phyloP scores from a whole-genome alignment of 345 rosid genomes.

The Salix dunnii region DNA sequence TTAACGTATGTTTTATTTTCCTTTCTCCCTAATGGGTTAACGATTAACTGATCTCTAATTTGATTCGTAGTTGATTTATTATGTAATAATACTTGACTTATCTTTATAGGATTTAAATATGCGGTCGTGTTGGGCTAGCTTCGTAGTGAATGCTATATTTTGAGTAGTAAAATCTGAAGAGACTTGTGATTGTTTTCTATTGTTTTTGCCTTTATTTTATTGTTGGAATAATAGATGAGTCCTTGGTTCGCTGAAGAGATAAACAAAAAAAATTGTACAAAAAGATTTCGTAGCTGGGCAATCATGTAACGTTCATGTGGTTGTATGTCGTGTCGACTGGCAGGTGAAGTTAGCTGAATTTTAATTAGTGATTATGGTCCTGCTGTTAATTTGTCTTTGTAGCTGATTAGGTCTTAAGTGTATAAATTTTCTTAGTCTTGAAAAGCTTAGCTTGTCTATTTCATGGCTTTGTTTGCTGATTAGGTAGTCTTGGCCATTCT shows the following conservation, averaged over 20 bases:
- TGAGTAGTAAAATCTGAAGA: neutral
- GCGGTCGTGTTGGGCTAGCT: neutral
- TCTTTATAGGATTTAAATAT: neutral
- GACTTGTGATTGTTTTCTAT: neutral
- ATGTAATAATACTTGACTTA: neutral
- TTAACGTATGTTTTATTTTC: conserved; percentile 37
- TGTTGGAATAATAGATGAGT: neutral
- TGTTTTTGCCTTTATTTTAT: neutral
- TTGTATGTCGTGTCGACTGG: too few species aligned
- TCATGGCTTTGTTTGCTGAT: too few species aligned
- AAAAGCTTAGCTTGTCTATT: neutral
- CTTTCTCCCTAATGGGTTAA: neutral
- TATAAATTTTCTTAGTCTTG: neutral
- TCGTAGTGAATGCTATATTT: neutral
- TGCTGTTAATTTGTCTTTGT: neutral
- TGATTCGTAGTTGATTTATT: neutral
- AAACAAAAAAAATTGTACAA: neutral
- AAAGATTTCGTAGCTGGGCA: neutral
- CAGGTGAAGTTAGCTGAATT: neutral
- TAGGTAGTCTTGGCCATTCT: too few species aligned
- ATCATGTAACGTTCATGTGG: neutral
- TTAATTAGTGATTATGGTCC: neutral
- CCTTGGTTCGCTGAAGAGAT: neutral
- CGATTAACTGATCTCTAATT: neutral
- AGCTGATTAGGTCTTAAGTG: neutral